Percentiles rank a stretch among this genome's conserved stretches.
Evolutionary conservation across 176 grass and related monocot species (phyloP).

Genomic region (Eleusine coracana): DNA sequence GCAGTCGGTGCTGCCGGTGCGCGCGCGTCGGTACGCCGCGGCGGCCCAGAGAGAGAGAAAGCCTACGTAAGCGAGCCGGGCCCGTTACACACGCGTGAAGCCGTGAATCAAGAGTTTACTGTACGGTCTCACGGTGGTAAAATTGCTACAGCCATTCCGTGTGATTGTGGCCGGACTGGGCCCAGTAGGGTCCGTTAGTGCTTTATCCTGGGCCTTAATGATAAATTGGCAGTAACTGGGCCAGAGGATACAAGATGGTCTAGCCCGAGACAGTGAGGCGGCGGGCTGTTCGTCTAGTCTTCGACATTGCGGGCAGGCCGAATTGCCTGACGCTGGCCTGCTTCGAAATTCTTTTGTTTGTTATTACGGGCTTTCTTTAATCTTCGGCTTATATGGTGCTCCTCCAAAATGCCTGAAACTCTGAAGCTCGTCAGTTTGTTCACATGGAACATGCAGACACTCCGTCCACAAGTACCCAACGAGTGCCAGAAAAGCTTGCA

Average conservation of each 20-base stretch:
- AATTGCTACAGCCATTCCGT: too few species aligned
- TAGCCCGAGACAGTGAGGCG: too few species aligned
- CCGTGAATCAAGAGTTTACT: too few species aligned
- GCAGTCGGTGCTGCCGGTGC: not conserved
- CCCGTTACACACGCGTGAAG: not conserved
- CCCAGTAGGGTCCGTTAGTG: too few species aligned
- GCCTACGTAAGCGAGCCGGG: not conserved
- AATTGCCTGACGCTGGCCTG: not conserved
- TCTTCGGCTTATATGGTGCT: not conserved
- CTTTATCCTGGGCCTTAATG: not conserved
- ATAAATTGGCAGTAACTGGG: not conserved
- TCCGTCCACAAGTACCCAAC: not conserved
- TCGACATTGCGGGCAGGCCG: not conserved
- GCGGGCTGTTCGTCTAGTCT: not conserved
- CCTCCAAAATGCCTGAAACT: not conserved
- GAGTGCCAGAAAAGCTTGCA: not conserved
- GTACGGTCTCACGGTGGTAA: too few species aligned
- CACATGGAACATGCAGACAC: not conserved
- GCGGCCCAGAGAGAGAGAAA: not conserved
- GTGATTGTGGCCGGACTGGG: too few species aligned
- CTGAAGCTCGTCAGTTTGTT: not conserved
- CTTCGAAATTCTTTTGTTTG: not conserved
- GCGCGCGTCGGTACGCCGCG: not conserved
- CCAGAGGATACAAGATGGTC: not conserved
- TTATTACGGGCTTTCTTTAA: not conserved